Base-by-base conservation (phyloP, 2,329 filamentous ascomycete genomes). In the Colletotrichum truncatum region DNA sequence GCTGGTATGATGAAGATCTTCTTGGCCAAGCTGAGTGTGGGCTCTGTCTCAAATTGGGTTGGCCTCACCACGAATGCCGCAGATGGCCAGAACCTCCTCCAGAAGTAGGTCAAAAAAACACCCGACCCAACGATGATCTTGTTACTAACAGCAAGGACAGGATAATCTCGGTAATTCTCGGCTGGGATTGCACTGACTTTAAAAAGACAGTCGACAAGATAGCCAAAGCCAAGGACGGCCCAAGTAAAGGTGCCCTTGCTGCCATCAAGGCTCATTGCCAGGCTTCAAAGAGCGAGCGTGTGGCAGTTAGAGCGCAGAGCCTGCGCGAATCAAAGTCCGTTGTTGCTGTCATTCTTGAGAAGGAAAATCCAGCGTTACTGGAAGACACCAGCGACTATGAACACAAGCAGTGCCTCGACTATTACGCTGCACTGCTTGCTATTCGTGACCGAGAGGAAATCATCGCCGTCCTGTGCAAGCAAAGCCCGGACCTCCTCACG, bases 61-160 rank as follows among this genome's bases (percentile, higher is more conserved):
- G 92, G 93, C 0, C 75, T 93, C 38, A 94, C 90, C 0, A 85
- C 87, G 48, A 88, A 87, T 48, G 86, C 89, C 1, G 88, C 93
- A 67, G 91, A 94, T 69, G 92, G 92, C 48, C 93, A 93, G 91
- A 96, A 94, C 73, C 75, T 95, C 8, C 76, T 96, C 69, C 92
- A 95, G 76, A 80, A 80, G 81, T 83, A 69, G 53, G 70, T 3
- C n/a, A 10, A 6, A 11, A 1, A n/a, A n/a, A 6, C 11, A 7
- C 8, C 4, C n/a, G n/a, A n/a, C n/a, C 21, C n/a, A 26, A 21
- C n/a, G 0, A 73, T 66, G 4, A 71, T 69, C 16, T 7, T 5
- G 11, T 25, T 4, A 25, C 26, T 58, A 9, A 63, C 34, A 10
- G 4, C 6, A 1, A 6, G 5, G 6, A 2, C 2, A 90, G 90